These are phyloP conservation scores for Leishmania martiniquensis DNA, from an alignment of 208 protist genomes.

Conservation along the genomic window DNA sequence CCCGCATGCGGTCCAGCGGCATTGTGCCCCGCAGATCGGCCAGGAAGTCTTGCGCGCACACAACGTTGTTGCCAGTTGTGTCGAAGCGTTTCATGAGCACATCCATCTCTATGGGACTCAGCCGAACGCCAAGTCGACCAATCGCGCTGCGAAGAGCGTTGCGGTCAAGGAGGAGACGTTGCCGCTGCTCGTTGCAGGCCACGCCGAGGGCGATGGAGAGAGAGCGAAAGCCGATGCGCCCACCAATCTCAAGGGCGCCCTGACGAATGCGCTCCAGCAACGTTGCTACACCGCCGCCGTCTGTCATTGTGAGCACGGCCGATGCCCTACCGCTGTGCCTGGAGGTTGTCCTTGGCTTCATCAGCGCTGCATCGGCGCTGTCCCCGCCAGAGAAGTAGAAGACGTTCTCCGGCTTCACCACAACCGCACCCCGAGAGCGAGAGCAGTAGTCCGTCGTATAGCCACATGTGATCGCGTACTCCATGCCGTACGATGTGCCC, in stretches of 20 bases:
- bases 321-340: constrained; percentile 6
- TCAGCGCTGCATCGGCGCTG: background rate
- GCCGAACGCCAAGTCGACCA: constrained; percentile 52
- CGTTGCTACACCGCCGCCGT: constrained; percentile 38
- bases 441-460: constrained; percentile 44
- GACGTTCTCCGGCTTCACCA: constrained; percentile 62
- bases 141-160: constrained; percentile 48
- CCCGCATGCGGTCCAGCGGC: constrained; percentile 51
- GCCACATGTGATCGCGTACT: constrained; percentile 64
- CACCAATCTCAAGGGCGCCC: constrained; percentile 64
- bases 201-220: constrained; percentile 74
- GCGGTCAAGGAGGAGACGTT: constrained; percentile 45
- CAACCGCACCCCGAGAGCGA: constrained; percentile 48
- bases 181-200: constrained; percentile 68
- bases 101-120: constrained; percentile 71
- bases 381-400: constrained; percentile 46
- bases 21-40: constrained; percentile 79
- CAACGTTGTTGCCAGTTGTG: constrained; percentile 57
- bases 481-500: constrained; percentile 63
- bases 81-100: constrained; percentile 83
- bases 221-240: constrained; percentile 75
- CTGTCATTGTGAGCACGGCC: constrained; percentile 45
- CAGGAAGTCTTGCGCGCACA: constrained; percentile 83
- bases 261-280: constrained; percentile 69
- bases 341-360: constrained; percentile 8